Conservation (phyloP, 257 asterid genomes). For the Solanum ossicruentum region DNA sequence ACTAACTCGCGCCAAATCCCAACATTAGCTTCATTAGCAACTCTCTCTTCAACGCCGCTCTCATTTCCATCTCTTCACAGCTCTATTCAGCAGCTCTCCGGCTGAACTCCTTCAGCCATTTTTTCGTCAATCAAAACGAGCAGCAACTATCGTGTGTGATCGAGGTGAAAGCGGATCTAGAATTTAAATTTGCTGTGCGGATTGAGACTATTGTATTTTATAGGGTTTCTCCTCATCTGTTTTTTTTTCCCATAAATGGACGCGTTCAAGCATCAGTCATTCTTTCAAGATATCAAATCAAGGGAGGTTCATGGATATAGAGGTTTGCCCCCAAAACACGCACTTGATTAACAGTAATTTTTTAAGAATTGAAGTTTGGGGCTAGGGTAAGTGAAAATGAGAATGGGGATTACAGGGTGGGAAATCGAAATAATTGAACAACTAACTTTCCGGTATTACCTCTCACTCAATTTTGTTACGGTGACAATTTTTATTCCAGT, state of each 20-base stretch:
- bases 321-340: conserved; percentile 25
- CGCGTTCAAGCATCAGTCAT: conserved; percentile 28
- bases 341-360: background rate
- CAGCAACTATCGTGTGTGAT: background rate
- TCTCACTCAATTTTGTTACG: background rate
- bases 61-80: background rate
- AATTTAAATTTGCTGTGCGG: background rate
- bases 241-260: conserved; percentile 17
- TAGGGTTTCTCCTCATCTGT: background rate
- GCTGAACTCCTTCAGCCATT: background rate
- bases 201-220: background rate
- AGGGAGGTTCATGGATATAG: conserved; percentile 80
- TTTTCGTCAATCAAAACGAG: background rate
- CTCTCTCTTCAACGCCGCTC: background rate
- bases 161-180: background rate
- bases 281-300: conserved; percentile 57
- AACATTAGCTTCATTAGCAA: background rate
- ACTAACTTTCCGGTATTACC: background rate
- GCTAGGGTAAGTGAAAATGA: too few relatives aligned
- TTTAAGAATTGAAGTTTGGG: too few relatives aligned
- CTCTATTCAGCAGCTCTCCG: background rate
- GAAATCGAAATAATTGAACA: too few relatives aligned
- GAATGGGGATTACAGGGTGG: too few relatives aligned
- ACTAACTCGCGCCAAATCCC: background rate
- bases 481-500: conserved; percentile 16